Conservation (phyloP, 495 filamentous ascomycete species). For the Penicillium samsonianum region DNA sequence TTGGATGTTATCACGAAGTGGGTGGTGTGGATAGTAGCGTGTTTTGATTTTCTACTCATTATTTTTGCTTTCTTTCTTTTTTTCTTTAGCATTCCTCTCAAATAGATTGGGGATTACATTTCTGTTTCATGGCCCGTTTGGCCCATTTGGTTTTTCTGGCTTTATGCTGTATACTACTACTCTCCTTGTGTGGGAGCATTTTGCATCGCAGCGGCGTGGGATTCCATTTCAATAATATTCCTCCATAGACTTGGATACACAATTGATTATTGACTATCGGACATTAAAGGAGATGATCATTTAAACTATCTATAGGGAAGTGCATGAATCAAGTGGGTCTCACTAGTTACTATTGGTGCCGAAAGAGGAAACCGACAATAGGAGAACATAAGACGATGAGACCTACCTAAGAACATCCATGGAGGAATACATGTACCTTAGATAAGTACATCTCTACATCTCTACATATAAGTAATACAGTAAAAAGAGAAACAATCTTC, state of each 20-base stretch:
- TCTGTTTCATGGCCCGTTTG: not conserved
- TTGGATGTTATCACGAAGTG: conserved; percentile 17
- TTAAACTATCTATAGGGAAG: conserved; percentile 18
- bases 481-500: not conserved
- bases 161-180: conserved; percentile 29
- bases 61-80: conserved; percentile 6
- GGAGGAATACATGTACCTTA: too few relatives aligned
- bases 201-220: conserved; percentile 38
- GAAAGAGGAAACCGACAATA: not conserved
- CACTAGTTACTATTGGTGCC: conserved; percentile 17
- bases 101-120: conserved; percentile 3
- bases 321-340: conserved; percentile 30
- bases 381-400: not conserved
- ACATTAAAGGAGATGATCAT: not conserved
- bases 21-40: conserved; percentile 18
- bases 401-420: not conserved
- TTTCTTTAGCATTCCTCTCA: conserved; percentile 1
- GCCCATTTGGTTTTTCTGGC: conserved; percentile 9
- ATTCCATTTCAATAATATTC: conserved; percentile 2
- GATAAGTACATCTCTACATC: not conserved
- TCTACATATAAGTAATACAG: not conserved
- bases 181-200: conserved; percentile 20
- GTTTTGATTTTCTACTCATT: conserved; percentile 22
- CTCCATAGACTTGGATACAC: conserved; percentile 3
- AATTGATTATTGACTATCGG: not conserved